These are phyloP conservation scores for Metschnikowia amazonensis DNA, from an alignment of 805 yeast genomes.

Conservation along the genomic window DNA sequence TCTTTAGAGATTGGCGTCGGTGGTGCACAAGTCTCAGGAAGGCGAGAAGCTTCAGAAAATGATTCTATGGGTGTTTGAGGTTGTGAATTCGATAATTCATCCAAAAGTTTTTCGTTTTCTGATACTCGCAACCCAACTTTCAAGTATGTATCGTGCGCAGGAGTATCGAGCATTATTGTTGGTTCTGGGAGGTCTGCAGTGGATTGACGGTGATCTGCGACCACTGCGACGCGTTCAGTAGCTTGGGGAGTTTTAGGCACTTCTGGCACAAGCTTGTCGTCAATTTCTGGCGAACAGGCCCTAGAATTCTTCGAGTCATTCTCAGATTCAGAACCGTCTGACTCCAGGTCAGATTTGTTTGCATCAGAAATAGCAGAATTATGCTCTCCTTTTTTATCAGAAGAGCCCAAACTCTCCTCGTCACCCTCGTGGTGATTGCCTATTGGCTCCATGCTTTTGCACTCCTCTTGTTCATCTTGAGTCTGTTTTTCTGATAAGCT, in stretches of 20 bases:
- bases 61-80: neutral
- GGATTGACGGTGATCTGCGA: neutral
- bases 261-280: neutral
- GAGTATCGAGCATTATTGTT: constrained; percentile 4
- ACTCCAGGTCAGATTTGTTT: neutral
- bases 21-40: neutral
- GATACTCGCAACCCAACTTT: neutral
- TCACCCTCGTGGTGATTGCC: neutral
- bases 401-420: neutral
- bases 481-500: neutral
- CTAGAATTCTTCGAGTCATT: neutral
- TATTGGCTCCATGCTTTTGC: neutral
- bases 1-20: constrained; percentile 5
- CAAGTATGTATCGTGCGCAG: neutral
- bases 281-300: neutral
- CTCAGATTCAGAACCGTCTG: neutral
- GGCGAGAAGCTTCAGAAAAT: neutral
- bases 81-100: no score
- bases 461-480: neutral
- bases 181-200: constrained; percentile 1
- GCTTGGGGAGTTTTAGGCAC: no score
- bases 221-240: neutral
- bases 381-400: neutral
- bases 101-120: neutral
- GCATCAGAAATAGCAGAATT: neutral